Conservation (phyloP, 306 rosid genomes). For the Ammopiptanthus mongolicus region DNA sequence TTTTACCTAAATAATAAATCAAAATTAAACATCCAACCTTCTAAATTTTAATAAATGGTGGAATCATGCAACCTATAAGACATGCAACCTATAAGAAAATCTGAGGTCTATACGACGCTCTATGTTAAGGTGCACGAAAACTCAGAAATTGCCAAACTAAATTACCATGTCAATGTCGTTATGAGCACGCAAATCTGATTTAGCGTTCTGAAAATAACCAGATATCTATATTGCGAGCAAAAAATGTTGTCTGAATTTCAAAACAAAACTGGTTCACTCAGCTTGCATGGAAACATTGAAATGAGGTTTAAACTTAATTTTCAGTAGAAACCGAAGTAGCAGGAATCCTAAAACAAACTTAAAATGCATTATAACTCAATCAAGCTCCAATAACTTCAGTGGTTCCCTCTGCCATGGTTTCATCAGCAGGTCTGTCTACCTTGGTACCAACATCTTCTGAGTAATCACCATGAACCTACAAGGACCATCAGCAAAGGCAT, state of each 20-base stretch:
- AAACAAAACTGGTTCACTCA: slow-evolving; percentile 23
- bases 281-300: not conserved
- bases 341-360: slow-evolving; percentile 12
- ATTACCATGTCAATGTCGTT: not conserved
- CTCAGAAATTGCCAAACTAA: not conserved
- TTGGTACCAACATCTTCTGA: slow-evolving; percentile 70
- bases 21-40: no score
- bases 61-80: not conserved
- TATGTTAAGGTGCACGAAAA: not conserved
- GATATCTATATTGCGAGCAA: slow-evolving; percentile 8
- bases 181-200: not conserved
- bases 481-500: not conserved
- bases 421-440: slow-evolving; percentile 88
- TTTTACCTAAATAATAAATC: no score
- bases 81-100: not conserved
- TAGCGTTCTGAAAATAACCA: not conserved
- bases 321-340: not conserved
- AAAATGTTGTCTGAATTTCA: slow-evolving; percentile 12
- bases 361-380: not conserved
- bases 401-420: slow-evolving; percentile 43
- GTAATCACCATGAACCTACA: slow-evolving; percentile 83
- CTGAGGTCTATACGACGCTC: no score
- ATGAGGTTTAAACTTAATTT: not conserved
- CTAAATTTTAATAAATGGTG: not conserved
- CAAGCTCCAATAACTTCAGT: slow-evolving; percentile 76